Conservation (phyloP, 2,329 filamentous ascomycete species). For the Aureobasidium sp. region DNA sequence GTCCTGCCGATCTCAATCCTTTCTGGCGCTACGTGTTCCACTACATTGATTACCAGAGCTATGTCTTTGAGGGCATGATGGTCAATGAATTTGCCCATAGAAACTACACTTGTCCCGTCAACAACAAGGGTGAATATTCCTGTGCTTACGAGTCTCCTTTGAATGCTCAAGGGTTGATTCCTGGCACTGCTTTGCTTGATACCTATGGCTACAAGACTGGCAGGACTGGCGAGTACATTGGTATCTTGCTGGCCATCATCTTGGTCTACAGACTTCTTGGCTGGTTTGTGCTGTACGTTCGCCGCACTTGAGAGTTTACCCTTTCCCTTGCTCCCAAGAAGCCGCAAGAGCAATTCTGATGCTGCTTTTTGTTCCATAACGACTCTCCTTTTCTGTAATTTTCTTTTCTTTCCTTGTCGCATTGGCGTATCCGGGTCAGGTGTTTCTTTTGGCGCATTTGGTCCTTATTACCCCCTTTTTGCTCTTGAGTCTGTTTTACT, state of each 20-base stretch:
- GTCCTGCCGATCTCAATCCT: conserved; percentile 62
- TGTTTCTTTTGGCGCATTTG: background rate
- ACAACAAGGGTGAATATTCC: conserved; percentile 50
- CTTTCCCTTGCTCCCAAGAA: too few species aligned
- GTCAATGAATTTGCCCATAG: conserved; percentile 71
- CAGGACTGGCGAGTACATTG: conserved; percentile 61
- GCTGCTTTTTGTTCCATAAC: background rate
- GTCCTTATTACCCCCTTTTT: background rate
- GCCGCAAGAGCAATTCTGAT: background rate
- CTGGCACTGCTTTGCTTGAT: conserved; percentile 61
- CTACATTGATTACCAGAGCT: conserved; percentile 81
- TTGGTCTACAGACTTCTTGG: conserved; percentile 63
- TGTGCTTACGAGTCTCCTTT: conserved; percentile 67
- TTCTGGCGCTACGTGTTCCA: conserved; percentile 86
- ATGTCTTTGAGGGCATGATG: conserved; percentile 91
- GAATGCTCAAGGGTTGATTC: conserved; percentile 59
- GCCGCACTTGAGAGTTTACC: conserved; percentile 21
- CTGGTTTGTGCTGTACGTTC: conserved; percentile 52
- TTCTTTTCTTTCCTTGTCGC: background rate
- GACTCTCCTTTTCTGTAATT: background rate
- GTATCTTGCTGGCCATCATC: conserved; percentile 71
- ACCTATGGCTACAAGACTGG: conserved; percentile 63
- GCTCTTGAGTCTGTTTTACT: background rate
- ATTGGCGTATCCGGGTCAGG: background rate
- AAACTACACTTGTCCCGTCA: conserved; percentile 58